phyloP scores from a whole-genome alignment of 805 yeast genomes.

The Ogataea kodamae region DNA sequence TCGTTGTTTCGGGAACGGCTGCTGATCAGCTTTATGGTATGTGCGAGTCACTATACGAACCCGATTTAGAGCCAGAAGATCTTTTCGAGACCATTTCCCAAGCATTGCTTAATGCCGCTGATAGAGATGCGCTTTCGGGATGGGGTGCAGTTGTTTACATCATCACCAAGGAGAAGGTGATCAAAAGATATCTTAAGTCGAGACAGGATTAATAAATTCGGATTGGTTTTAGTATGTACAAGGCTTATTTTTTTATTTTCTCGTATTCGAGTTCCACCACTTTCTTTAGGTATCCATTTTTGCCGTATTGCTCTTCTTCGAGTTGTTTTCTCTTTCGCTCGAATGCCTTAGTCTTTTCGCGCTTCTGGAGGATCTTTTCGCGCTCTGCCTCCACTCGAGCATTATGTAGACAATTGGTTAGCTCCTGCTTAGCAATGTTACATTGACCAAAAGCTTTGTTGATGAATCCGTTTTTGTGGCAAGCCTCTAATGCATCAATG shows the following conservation, averaged over 20 bases:
- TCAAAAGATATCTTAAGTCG: conserved; percentile 82
- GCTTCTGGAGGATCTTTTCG: conserved; percentile 49
- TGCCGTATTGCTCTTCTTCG: conserved; percentile 80
- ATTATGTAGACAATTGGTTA: conserved; percentile 74
- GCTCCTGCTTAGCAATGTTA: conserved; percentile 76
- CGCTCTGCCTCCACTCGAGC: conserved; percentile 65
- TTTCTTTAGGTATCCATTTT: conserved; percentile 63
- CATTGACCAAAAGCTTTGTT: conserved; percentile 78
- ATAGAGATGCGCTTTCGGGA: conserved; percentile 95
- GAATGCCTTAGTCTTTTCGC: conserved; percentile 51
- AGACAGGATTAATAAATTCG: conserved; percentile 74
- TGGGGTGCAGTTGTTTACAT: conserved; percentile 98
- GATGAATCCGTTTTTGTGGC: conserved; percentile 70
- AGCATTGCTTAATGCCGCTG: conserved; percentile 89
- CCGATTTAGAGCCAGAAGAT: conserved; percentile 89
- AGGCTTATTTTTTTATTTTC: conserved; percentile 5
- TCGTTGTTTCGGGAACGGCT: conserved; percentile 94
- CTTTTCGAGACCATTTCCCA: conserved; percentile 94
- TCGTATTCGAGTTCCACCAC: conserved; percentile 52
- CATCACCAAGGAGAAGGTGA: conserved; percentile 86
- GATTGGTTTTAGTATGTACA: conserved; percentile 6
- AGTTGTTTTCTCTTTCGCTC: conserved; percentile 56
- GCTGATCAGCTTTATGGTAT: conserved; percentile 96
- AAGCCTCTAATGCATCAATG: conserved; percentile 84
- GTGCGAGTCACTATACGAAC: conserved; percentile 97